These are phyloP conservation scores for Hygrocybe punicea DNA, from an alignment of 768 basidiomycete genomes.

Conservation along the genomic window DNA sequence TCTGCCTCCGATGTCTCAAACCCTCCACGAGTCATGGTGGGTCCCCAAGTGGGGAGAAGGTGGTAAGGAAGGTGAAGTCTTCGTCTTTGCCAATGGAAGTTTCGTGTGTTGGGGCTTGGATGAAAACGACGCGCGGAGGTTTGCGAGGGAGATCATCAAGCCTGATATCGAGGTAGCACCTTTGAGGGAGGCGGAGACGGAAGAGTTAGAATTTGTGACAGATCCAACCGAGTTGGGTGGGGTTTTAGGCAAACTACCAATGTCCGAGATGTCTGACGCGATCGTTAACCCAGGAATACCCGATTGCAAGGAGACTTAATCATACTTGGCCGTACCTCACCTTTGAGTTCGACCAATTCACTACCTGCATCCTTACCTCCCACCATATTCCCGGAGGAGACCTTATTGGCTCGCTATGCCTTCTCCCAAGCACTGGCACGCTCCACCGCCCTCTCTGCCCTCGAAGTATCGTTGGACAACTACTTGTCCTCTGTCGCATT, in stretches of 20 bases:
- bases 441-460: conserved; percentile 79
- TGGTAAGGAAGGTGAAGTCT: conserved; percentile 72
- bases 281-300: conserved; percentile 55
- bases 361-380: conserved; percentile 45
- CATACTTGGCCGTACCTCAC: conserved; percentile 70
- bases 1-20: conserved; percentile 53
- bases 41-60: conserved; percentile 49
- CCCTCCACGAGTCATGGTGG: conserved; percentile 66
- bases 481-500: conserved; percentile 81
- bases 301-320: conserved; percentile 90
- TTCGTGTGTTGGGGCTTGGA: conserved; percentile 88
- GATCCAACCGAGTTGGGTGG: conserved; percentile 80
- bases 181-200: conserved; percentile 71
- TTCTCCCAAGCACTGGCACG: conserved; percentile 89
- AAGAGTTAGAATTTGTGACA: conserved; percentile 89
- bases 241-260: conserved; percentile 20
- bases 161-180: conserved; percentile 59
- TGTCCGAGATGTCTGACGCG: conserved; percentile 10
- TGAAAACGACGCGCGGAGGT: conserved; percentile 68
- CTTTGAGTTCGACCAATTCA: conserved; percentile 52
- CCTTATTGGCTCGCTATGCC: conserved; percentile 82
- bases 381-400: conserved; percentile 61
- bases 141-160: conserved; percentile 61
- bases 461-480: conserved; percentile 80
- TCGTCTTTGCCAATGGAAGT: conserved; percentile 84